Base-by-base conservation (phyloP, 163 green algal genomes). In the Chloromonas sp. region DNA sequence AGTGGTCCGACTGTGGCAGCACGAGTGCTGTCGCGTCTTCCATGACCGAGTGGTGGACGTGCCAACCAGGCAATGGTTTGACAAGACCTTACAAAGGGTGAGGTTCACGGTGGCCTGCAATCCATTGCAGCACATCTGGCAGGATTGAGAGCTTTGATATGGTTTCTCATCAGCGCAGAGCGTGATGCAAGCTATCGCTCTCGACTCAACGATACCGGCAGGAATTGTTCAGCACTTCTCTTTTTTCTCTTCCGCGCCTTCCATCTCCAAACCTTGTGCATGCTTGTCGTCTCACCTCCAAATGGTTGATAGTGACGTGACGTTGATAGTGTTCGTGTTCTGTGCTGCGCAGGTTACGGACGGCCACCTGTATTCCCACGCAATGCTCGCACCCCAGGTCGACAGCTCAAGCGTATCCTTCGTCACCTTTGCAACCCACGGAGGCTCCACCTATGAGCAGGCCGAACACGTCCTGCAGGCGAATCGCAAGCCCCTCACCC, bases 1-100 rank as follows among this genome's bases (percentile, higher is more conserved):
- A 60, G n/a, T 90, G 76, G 85, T 88, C 5, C 76, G 77, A 0
- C 74, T 90, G 81, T 90, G 87, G 87, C 87, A 88, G 83, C 87
- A 90, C 77, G 87, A 90, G 85, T 85, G 80, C 66, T 70, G 71
- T 1, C 80, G 87, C 2, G 83, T 90, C 2, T 90, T 90, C 83
- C 83, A 88, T 57, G 87, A 90, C 83, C 87, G 87, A 76, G 83
- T 90, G 13, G 77, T 82, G 8, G 87, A 90, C 84, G 11, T 60
- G 3, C 36, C 62, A 14, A 84, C 83, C 0, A 85, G 87, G 60
- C 76, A 88, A 70, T 90, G 87, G 87, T 85, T 90, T 79, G 57
- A 83, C 82, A 87, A 87, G 62, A 86, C 85, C 3, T 70, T 90
- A 13, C 74, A 83, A 2, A 61, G 88, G 83, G 85, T 89, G 57